Evolutionary conservation across 306 rosid species (phyloP).

Genomic region (Quercus rubra): DNA sequence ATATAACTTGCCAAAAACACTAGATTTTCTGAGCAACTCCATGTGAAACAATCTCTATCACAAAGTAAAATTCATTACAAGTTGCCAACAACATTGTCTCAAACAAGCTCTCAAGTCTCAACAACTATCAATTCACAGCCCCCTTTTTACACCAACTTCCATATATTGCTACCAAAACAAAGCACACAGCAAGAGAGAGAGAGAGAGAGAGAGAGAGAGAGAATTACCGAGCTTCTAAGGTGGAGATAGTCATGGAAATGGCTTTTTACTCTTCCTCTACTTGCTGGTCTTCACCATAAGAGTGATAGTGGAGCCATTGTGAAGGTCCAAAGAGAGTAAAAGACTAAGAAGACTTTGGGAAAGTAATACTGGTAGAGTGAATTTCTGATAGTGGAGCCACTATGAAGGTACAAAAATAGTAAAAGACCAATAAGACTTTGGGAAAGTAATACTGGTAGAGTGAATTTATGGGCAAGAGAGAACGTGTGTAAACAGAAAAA

Average conservation of each 20-base stretch:
- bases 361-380: background rate
- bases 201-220: background rate
- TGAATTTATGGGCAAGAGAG: no score
- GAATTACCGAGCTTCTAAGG: constrained; percentile 22
- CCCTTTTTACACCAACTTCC: background rate
- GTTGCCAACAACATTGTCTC: background rate
- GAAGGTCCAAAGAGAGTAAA: no score
- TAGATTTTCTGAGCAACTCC: background rate
- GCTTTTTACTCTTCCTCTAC: background rate
- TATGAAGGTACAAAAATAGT: no score
- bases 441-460: background rate
- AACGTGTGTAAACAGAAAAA: background rate
- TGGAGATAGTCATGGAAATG: constrained; percentile 8
- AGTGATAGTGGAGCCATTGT: background rate
- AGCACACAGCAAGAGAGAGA: background rate
- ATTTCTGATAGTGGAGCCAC: no score
- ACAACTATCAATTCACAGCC: background rate
- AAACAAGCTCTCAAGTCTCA: background rate
- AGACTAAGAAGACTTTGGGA: background rate
- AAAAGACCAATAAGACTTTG: background rate
- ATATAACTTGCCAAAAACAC: background rate
- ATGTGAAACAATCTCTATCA: background rate
- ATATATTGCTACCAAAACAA: background rate
- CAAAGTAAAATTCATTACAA: background rate
- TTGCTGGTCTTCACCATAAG: background rate